Percentiles rank a stretch among this genome's conserved stretches.
These are phyloP conservation scores for Cyclostephanos tholiformis DNA, from an alignment of 108 stramenopile genomes.

Conservation along the genomic window DNA sequence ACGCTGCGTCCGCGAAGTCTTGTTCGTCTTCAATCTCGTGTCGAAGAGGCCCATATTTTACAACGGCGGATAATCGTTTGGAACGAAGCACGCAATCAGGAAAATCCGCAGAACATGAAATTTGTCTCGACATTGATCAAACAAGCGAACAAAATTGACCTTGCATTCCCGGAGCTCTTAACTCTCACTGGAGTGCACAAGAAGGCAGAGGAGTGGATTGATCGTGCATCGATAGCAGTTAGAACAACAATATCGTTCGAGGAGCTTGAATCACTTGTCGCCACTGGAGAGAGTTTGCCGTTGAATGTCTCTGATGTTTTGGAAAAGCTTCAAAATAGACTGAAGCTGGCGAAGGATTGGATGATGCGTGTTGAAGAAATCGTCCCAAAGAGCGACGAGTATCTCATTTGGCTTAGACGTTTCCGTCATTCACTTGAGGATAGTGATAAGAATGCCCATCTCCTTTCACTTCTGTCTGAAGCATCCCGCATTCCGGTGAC, in stretches of 20 bases:
- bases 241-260: conserved; percentile 69
- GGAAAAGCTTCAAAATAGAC: conserved; percentile 66
- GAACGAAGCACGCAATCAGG: conserved; percentile 51
- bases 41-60: conserved; percentile 63
- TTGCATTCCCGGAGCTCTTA: conserved; percentile 54
- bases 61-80: conserved; percentile 58
- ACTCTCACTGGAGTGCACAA: conserved; percentile 56
- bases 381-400: conserved; percentile 53
- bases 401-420: conserved; percentile 53
- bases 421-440: conserved; percentile 57
- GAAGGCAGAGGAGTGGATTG: conserved; percentile 69
- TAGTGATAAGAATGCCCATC: conserved; percentile 37
- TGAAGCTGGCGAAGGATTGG: conserved; percentile 64
- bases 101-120: conserved; percentile 59
- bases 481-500: conserved; percentile 81
- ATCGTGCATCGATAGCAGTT: conserved; percentile 77
- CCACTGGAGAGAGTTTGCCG: conserved; percentile 58
- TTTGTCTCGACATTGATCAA: conserved; percentile 61
- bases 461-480: conserved; percentile 66
- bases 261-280: conserved; percentile 66
- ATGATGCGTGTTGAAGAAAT: conserved; percentile 53
- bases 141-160: conserved; percentile 66
- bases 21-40: conserved; percentile 51
- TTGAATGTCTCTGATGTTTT: conserved; percentile 70
- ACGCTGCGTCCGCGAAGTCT: conserved; percentile 49